These are phyloP conservation scores for Mrakia gelida DNA, from an alignment of 768 basidiomycete species.

Conservation along the genomic window DNA sequence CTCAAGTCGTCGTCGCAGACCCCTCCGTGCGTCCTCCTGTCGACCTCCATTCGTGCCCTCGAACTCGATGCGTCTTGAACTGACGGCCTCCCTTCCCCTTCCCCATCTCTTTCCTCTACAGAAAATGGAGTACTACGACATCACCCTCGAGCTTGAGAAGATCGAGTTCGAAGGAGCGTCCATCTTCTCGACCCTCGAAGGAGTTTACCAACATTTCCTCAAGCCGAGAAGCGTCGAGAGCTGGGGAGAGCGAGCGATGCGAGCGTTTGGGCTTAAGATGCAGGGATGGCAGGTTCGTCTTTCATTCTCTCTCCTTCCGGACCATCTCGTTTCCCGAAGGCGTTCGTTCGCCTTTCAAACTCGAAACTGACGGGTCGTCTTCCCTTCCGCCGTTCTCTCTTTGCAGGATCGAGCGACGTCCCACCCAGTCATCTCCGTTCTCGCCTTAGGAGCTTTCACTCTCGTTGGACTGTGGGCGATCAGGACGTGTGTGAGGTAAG, in stretches of 20 bases:
- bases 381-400: background rate
- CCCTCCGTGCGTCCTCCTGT: conserved; percentile 58
- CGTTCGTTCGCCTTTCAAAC: background rate
- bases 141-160: conserved; percentile 54
- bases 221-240: conserved; percentile 45
- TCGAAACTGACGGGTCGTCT: background rate
- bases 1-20: conserved; percentile 68
- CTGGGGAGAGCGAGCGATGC: conserved; percentile 15
- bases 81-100: conserved; percentile 9
- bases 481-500: background rate
- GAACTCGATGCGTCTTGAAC: background rate
- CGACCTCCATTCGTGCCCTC: background rate
- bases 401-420: background rate
- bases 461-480: background rate
- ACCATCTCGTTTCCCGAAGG: background rate
- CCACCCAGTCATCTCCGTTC: background rate
- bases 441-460: background rate
- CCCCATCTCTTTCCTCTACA: conserved; percentile 39
- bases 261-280: conserved; percentile 23
- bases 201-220: conserved; percentile 54
- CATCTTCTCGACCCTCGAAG: conserved; percentile 68
- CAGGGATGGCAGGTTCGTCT: conserved; percentile 25
- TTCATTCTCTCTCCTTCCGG: too few relatives aligned
- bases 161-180: conserved; percentile 57
- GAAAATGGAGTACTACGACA: conserved; percentile 72